Percentiles rank a stretch among this genome's conserved stretches.
Conservation (phyloP, 176 grass and related monocot genomes). For the Musa itinerans region DNA sequence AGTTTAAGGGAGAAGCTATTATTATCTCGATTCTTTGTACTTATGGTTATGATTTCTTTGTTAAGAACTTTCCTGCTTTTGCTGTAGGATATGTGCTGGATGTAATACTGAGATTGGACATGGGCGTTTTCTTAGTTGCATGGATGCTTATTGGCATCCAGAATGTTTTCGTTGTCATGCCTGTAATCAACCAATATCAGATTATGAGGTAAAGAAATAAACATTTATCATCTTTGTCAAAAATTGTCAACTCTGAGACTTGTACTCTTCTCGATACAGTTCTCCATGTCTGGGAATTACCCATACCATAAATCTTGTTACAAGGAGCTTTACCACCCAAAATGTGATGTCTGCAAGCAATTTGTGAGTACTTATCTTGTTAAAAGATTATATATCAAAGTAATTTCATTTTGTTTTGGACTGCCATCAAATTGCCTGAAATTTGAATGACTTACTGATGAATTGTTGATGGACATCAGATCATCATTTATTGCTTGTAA, state of each 20-base stretch:
- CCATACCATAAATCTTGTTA: slow-evolving; percentile 87
- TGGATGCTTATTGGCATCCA: slow-evolving; percentile 88
- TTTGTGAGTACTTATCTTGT: slow-evolving; percentile 51
- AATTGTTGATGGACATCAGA: too few relatives aligned
- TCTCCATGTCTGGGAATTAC: slow-evolving; percentile 78
- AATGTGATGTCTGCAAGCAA: slow-evolving; percentile 95
- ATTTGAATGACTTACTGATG: too few relatives aligned
- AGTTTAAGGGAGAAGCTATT: neutral
- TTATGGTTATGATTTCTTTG: neutral
- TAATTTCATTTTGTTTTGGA: neutral
- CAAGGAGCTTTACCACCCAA: slow-evolving; percentile 81
- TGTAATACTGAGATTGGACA: slow-evolving; percentile 76
- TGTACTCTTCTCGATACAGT: slow-evolving; percentile 39
- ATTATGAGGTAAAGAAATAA: slow-evolving; percentile 56
- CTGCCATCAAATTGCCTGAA: neutral
- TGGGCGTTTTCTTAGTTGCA: slow-evolving; percentile 74
- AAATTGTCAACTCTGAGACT: slow-evolving; percentile 5
- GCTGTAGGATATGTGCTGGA: slow-evolving; percentile 62
- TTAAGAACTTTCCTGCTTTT: slow-evolving; percentile 1
- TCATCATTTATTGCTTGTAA: too few relatives aligned
- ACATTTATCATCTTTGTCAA: slow-evolving; percentile 12
- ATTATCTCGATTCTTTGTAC: neutral
- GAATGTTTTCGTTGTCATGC: slow-evolving; percentile 85
- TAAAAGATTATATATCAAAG: neutral
- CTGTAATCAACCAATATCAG: slow-evolving; percentile 76